Evolutionary conservation across 345 rosid species (phyloP).

Genomic region (Brassica napus): DNA sequence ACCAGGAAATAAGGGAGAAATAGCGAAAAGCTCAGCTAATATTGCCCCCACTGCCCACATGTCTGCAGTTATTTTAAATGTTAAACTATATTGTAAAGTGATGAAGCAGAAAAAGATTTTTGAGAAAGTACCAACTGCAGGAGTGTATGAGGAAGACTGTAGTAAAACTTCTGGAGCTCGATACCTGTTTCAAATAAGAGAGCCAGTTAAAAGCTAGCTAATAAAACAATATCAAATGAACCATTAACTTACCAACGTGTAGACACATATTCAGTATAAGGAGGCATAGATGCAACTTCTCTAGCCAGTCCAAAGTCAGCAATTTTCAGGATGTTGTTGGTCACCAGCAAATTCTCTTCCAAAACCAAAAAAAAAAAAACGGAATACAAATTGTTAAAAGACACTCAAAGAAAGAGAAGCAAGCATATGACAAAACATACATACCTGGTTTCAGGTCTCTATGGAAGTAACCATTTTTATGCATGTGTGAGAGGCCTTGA

Average conservation of each 20-base stretch:
- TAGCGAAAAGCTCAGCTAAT: conserved; percentile 87
- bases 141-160: conserved; percentile 80
- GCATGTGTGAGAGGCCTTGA: conserved; percentile 93
- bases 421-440: neutral
- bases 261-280: conserved; percentile 97
- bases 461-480: conserved; percentile 79
- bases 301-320: conserved; percentile 98
- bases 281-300: conserved; percentile 87
- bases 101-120: neutral
- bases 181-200: conserved; percentile 54
- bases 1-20: conserved; percentile 87
- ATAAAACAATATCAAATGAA: neutral
- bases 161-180: conserved; percentile 95
- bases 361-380: conserved; percentile 20
- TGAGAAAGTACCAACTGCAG: conserved; percentile 70
- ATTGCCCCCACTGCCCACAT: conserved; percentile 99
- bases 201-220: neutral
- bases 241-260: conserved; percentile 74
- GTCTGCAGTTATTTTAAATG: conserved; percentile 45
- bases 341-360: conserved; percentile 87
- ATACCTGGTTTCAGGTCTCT: conserved; percentile 91
- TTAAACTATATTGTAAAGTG: conserved; percentile 9
- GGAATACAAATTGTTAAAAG: neutral
- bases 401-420: neutral
- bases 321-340: conserved; percentile 72